phyloP scores from a whole-genome alignment of 2,329 filamentous ascomycete species.

The Clarireedia monteithiana region DNA sequence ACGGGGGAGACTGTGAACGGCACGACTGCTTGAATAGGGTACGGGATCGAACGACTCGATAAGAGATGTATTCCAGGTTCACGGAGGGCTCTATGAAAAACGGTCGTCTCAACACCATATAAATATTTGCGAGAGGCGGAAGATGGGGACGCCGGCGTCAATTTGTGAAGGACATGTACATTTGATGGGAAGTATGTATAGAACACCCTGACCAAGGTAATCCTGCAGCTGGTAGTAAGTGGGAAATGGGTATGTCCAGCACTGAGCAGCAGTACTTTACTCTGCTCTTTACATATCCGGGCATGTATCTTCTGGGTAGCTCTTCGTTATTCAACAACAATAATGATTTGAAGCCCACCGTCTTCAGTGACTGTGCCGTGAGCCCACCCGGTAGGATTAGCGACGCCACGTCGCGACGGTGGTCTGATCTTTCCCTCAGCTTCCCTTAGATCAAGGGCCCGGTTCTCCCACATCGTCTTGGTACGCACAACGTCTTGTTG shows the following conservation, averaged over 20 bases:
- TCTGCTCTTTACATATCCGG: not conserved
- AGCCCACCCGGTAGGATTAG: too few species aligned
- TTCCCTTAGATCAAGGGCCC: too few species aligned
- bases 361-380: too few species aligned
- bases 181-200: not conserved
- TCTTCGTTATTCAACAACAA: too few species aligned
- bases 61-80: not conserved
- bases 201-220: not conserved
- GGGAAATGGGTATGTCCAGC: not conserved
- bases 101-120: not conserved
- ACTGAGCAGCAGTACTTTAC: not conserved
- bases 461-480: not conserved
- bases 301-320: too few species aligned
- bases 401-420: too few species aligned
- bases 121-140: not conserved
- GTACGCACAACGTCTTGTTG: not conserved
- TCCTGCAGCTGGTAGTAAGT: not conserved
- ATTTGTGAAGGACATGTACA: not conserved
- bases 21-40: conserved; percentile 25
- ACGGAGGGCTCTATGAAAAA: not conserved
- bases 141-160: not conserved
- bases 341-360: too few species aligned
- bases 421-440: too few species aligned
- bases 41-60: not conserved
- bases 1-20: conserved; percentile 28